Conservation (phyloP, 441 rosid species). For the Corymbia citriodora region DNA sequence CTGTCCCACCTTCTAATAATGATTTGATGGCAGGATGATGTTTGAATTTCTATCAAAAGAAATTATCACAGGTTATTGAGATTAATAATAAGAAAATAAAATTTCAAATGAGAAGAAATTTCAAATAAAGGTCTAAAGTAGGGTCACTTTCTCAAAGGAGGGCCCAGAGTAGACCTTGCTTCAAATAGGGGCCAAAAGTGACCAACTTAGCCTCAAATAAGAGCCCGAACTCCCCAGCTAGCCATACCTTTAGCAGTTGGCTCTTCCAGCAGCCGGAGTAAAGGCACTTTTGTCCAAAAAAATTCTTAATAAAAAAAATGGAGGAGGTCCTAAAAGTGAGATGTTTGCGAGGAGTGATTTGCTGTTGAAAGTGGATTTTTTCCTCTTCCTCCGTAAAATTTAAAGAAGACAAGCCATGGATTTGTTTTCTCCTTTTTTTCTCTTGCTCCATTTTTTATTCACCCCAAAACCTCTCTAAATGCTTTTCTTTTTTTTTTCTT, state of each 20-base stretch:
- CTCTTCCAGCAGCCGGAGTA: background rate
- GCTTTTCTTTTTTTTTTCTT: background rate
- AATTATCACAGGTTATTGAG: background rate
- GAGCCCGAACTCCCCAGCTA: rapidly evolving
- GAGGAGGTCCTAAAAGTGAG: background rate
- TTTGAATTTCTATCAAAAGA: slow-evolving; percentile 62
- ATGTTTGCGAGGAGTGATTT: background rate
- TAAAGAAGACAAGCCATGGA: background rate
- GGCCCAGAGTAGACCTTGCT: background rate
- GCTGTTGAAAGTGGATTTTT: rapidly evolving
- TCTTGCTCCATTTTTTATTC: background rate
- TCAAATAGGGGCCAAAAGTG: background rate
- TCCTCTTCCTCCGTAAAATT: background rate
- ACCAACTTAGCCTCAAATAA: background rate
- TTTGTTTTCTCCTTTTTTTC: background rate
- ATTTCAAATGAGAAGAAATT: background rate
- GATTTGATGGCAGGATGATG: slow-evolving; percentile 89
- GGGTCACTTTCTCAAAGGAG: background rate
- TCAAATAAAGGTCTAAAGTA: background rate
- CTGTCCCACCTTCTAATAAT: slow-evolving; percentile 84
- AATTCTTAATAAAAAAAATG: background rate
- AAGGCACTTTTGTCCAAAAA: background rate
- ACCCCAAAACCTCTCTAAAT: background rate
- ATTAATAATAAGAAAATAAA: background rate
- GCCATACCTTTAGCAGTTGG: background rate